Evolutionary conservation across 495 filamentous ascomycete genomes (phyloP).

Genomic region (Neurospora africana): DNA sequence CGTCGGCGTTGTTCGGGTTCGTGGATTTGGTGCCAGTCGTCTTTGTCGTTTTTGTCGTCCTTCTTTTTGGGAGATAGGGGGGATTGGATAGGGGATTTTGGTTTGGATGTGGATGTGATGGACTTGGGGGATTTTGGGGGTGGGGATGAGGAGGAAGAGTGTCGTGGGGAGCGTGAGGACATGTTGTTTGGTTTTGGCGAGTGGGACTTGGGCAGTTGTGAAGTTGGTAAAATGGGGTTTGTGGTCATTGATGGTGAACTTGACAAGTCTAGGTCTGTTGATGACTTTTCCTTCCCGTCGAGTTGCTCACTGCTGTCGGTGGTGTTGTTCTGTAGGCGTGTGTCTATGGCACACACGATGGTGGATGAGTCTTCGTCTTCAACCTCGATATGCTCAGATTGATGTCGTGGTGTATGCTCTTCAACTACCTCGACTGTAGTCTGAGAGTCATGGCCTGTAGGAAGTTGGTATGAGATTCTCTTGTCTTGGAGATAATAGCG

Average conservation of each 20-base stretch:
- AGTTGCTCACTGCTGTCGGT: not conserved
- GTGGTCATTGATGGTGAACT: not conserved
- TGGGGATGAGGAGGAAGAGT: not conserved
- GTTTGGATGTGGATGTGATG: not conserved
- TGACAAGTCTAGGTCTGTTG: not conserved
- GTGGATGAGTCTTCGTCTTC: not conserved
- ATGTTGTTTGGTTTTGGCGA: not conserved
- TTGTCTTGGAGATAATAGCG: not conserved
- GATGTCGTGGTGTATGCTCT: not conserved
- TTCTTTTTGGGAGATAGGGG: not conserved
- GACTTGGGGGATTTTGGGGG: not conserved
- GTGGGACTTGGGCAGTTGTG: not conserved
- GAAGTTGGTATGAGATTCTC: not conserved
- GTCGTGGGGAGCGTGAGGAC: not conserved
- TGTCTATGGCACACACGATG: not conserved
- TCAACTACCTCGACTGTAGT: not conserved
- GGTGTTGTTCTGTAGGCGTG: not conserved
- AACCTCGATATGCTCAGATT: not conserved
- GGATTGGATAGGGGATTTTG: not conserved
- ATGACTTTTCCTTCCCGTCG: not conserved
- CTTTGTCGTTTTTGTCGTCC: constrained; percentile 10
- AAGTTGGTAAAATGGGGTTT: not conserved
- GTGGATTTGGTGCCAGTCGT: constrained; percentile 50
- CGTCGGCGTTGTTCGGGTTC: constrained; percentile 49
- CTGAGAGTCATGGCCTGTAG: not conserved